Evolutionary conservation across 2,329 filamentous ascomycete species (phyloP).

Genomic region (Epichloe gansuensis): DNA sequence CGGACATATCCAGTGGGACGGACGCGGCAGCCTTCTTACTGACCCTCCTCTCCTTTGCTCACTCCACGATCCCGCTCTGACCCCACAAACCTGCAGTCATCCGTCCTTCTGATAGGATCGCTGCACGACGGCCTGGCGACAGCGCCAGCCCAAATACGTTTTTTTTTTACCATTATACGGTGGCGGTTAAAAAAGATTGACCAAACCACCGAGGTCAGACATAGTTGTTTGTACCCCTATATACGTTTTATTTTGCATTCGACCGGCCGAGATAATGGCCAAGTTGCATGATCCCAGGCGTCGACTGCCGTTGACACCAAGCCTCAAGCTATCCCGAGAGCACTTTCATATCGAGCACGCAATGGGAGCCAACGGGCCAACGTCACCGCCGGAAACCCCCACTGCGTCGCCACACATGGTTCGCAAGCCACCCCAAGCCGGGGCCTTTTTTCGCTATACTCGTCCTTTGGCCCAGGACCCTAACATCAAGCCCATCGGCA

Average conservation of each 20-base stretch:
- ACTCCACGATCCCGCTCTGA: background rate
- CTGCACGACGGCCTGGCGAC: background rate
- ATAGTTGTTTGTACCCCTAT: slow-evolving; percentile 2
- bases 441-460: slow-evolving; percentile 19
- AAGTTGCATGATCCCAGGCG: slow-evolving; percentile 12
- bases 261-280: slow-evolving; percentile 14
- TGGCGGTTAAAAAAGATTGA: background rate
- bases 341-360: slow-evolving; percentile 12
- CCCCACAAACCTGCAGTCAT: slow-evolving; percentile 3
- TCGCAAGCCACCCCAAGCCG: slow-evolving; percentile 21
- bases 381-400: slow-evolving; percentile 36
- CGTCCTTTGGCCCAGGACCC: slow-evolving; percentile 22
- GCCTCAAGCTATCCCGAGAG: slow-evolving; percentile 23
- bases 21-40: background rate
- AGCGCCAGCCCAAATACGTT: slow-evolving; percentile 1
- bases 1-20: background rate
- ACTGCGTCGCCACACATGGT: slow-evolving; percentile 24
- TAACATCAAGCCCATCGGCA: slow-evolving; percentile 29
- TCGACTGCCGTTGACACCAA: slow-evolving; percentile 27
- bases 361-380: slow-evolving; percentile 21
- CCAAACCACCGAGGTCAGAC: slow-evolving; percentile 5
- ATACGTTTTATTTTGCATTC: slow-evolving; percentile 5
- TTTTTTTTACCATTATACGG: background rate
- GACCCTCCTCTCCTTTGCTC: slow-evolving; percentile 3
- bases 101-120: slow-evolving; percentile 5